phyloP scores from a whole-genome alignment of 2,329 filamentous ascomycete genomes.

The Fusarium hostae region DNA sequence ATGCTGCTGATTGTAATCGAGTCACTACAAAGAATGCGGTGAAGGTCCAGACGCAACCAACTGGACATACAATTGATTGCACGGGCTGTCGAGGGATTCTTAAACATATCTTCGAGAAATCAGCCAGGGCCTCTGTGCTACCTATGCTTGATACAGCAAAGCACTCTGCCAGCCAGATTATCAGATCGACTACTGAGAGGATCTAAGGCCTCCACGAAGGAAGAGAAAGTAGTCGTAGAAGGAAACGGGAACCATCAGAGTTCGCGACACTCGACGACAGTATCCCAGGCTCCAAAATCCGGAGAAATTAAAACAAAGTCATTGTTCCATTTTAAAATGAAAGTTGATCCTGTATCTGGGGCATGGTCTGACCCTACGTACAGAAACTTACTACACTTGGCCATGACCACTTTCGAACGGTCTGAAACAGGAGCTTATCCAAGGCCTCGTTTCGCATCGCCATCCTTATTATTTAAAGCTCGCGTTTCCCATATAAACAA shows the following conservation, averaged over 20 bases:
- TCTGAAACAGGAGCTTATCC: neutral
- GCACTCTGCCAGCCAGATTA: fast-evolving
- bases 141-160: fast-evolving
- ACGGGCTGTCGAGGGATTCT: too few species aligned
- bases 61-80: too few species aligned
- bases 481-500: neutral
- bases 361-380: neutral
- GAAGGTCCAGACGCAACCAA: too few species aligned
- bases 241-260: fast-evolving
- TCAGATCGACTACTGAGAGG: neutral
- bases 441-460: neutral
- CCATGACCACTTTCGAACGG: neutral
- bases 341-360: too few species aligned
- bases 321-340: too few species aligned
- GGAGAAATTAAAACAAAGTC: fast-evolving
- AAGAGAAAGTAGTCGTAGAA: neutral
- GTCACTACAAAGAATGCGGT: too few species aligned
- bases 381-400: neutral
- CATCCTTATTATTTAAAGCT: neutral
- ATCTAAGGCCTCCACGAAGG: neutral
- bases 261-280: too few species aligned
- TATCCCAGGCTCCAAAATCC: fast-evolving
- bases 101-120: too few species aligned
- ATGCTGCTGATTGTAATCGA: too few species aligned
- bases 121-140: fast-evolving